Percentiles rank a stretch among this genome's conserved stretches.
phyloP scores from a whole-genome alignment of 768 basidiomycete genomes.

The Pisolithus microcarpus region DNA sequence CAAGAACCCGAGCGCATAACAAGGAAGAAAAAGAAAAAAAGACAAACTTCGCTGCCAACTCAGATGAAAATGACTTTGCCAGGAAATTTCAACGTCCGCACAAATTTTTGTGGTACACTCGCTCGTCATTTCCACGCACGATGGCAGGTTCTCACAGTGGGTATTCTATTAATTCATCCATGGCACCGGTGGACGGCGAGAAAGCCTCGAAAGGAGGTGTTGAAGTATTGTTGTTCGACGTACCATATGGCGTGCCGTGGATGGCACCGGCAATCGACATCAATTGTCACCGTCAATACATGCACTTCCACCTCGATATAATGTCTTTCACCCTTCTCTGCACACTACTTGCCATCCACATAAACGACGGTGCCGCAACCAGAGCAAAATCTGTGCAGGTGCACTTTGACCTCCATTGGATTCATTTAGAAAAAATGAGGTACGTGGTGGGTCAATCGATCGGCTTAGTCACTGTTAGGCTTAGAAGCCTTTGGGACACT shows the following conservation, averaged over 20 bases:
- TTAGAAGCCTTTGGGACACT: conserved; percentile 2
- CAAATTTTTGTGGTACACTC: conserved; percentile 17
- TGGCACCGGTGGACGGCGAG: not conserved
- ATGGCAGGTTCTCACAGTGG: not conserved
- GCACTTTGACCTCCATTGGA: not conserved
- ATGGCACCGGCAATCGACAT: too few relatives aligned
- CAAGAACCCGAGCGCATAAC: conserved; percentile 9
- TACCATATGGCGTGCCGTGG: too few relatives aligned
- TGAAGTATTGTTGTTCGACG: too few relatives aligned
- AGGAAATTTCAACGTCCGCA: conserved; percentile 21
- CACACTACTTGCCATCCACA: too few relatives aligned
- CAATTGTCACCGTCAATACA: too few relatives aligned
- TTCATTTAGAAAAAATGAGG: not conserved
- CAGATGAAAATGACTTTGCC: not conserved
- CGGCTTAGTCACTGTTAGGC: conserved; percentile 3
- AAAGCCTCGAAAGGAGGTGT: too few relatives aligned
- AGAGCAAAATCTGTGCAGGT: too few relatives aligned
- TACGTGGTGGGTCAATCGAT: not conserved
- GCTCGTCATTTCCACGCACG: not conserved
- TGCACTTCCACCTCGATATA: too few relatives aligned
- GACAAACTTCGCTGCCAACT: not conserved
- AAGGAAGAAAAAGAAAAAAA: conserved; percentile 3
- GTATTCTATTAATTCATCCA: not conserved
- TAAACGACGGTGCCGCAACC: too few relatives aligned
- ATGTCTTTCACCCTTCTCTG: too few relatives aligned